Conservation (phyloP, 306 rosid species). For the Sicyos baderoa region DNA sequence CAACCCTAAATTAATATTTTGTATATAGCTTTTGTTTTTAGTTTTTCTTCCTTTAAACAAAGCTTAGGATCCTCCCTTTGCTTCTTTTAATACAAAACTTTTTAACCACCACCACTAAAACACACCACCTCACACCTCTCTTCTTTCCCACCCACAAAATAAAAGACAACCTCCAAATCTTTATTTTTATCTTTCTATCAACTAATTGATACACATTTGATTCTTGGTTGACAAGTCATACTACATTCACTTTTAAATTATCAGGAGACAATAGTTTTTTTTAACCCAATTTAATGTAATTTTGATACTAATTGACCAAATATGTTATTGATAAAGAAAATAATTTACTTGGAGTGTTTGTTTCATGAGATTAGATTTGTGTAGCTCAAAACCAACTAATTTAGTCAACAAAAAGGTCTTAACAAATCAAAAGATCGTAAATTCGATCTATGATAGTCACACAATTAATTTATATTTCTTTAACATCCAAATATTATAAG, state of each 20-base stretch:
- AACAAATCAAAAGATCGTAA: no score
- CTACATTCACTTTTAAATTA: conserved; percentile 7
- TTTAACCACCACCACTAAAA: conserved; percentile 16
- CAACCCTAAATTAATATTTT: conserved; percentile 20
- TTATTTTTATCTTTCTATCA: background rate
- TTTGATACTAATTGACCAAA: background rate
- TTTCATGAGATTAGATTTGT: background rate
- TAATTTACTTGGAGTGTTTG: background rate
- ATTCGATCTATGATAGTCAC: no score
- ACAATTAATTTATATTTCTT: no score
- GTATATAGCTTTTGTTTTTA: conserved; percentile 18
- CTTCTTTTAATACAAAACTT: conserved; percentile 23
- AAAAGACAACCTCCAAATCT: background rate
- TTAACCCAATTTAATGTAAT: background rate
- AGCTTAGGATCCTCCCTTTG: conserved; percentile 40
- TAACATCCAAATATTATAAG: no score
- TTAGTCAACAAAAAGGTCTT: no score
- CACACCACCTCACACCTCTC: background rate
- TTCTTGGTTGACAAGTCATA: background rate
- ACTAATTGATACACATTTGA: background rate
- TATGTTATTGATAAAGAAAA: no score
- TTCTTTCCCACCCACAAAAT: background rate
- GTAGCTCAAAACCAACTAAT: background rate
- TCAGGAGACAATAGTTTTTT: background rate
- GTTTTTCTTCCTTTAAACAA: conserved; percentile 22